phyloP scores from a whole-genome alignment of 176 grass and related monocot genomes.

The Eremochloa ophiuroides region DNA sequence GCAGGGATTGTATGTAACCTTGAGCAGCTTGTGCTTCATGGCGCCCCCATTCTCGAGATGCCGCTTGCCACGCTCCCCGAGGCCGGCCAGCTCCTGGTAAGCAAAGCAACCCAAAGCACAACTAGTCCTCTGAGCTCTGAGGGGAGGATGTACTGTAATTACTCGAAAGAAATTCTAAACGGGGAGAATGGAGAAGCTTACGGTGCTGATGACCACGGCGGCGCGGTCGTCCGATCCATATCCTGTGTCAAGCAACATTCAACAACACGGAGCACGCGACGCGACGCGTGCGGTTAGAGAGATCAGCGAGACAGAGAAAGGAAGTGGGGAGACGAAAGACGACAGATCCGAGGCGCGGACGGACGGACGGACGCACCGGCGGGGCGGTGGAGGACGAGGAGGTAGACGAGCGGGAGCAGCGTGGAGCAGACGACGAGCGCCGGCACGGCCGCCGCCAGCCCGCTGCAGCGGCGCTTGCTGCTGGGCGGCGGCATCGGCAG shows the following conservation, averaged over 20 bases:
- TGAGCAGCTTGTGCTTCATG: conserved; percentile 43
- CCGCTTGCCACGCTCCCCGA: conserved; percentile 29
- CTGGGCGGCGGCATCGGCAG: not conserved
- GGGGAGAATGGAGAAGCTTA: not conserved
- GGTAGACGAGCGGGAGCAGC: conserved; percentile 64
- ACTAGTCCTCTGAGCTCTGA: too few species aligned
- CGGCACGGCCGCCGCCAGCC: conserved; percentile 51
- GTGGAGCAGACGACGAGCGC: conserved; percentile 67
- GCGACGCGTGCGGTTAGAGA: not conserved
- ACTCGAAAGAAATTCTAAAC: not conserved
- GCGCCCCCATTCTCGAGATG: conserved; percentile 22
- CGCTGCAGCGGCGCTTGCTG: conserved; percentile 58
- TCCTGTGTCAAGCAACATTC: not conserved
- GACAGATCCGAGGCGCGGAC: conserved; percentile 6
- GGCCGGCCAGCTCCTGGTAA: conserved; percentile 10
- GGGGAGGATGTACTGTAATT: not conserved
- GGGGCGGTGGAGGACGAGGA: conserved; percentile 64
- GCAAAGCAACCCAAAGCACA: not conserved
- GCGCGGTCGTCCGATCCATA: conserved; percentile 41
- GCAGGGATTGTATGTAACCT: not conserved
- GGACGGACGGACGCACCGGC: not conserved
- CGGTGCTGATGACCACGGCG: conserved; percentile 39
- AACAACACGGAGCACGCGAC: not conserved
- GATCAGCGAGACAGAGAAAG: not conserved
- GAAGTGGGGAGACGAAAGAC: not conserved